Conservation (phyloP, 2,329 filamentous ascomycete species). For the Arthrobotrys iridis region DNA sequence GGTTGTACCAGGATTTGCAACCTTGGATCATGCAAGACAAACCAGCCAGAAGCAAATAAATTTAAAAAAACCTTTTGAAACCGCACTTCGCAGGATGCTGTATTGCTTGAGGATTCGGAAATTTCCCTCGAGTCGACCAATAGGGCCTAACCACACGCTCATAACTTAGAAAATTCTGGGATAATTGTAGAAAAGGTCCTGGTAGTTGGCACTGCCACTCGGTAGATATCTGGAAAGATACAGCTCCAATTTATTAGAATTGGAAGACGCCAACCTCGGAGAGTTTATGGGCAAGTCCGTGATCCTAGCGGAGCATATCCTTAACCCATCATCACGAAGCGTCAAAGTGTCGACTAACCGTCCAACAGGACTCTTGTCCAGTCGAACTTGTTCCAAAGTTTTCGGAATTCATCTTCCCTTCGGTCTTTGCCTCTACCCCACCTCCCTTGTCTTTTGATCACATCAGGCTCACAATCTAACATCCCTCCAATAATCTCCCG, state of each 20-base stretch:
- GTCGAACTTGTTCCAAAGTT: constrained; percentile 90
- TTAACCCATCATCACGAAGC: not conserved
- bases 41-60: constrained; percentile 17
- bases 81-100: constrained; percentile 7
- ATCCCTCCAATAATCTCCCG: constrained; percentile 92
- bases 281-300: not conserved
- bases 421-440: constrained; percentile 75
- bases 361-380: constrained; percentile 76
- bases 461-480: constrained; percentile 80
- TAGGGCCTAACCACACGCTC: constrained; percentile 5
- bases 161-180: constrained; percentile 13
- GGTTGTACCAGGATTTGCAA: constrained; percentile 32
- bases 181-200: constrained; percentile 11
- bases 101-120: constrained; percentile 21
- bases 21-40: constrained; percentile 44
- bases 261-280: constrained; percentile 5
- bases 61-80: constrained; percentile 13
- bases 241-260: not conserved
- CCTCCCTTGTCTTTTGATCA: constrained; percentile 88
- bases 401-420: constrained; percentile 80
- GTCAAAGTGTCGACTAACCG: constrained; percentile 58
- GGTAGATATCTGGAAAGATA: constrained; percentile 43
- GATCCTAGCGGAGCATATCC: not conserved
- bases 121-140: constrained; percentile 21
- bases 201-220: constrained; percentile 6